Conservation (phyloP, 129 eudicot genomes). For the Scalesia atractyloides region DNA sequence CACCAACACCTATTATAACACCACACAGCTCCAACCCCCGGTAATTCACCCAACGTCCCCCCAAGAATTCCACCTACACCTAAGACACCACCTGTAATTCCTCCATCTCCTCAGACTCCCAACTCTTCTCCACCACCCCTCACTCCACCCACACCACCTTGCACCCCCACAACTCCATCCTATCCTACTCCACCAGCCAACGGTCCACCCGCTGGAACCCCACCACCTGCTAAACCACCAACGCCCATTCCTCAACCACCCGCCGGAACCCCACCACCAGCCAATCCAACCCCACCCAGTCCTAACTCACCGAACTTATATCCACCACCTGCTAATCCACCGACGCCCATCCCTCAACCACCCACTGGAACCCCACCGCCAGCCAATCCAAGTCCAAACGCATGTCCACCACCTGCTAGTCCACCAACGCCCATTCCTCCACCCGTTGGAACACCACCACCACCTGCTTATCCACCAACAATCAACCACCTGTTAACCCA, state of each 20-base stretch:
- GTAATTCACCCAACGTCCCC: constrained; percentile 4
- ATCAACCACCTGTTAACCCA: constrained; percentile 8
- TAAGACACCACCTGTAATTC: not conserved
- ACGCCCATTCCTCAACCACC: no score
- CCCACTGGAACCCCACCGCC: not conserved
- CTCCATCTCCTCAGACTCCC: constrained; percentile 9
- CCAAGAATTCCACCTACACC: not conserved
- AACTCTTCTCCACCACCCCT: not conserved
- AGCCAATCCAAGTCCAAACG: no score
- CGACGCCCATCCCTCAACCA: constrained; percentile 7
- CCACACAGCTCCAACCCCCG: not conserved
- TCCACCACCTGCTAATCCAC: constrained; percentile 4
- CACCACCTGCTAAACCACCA: no score
- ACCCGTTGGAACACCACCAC: not conserved
- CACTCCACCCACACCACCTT: not conserved
- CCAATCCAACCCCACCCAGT: not conserved
- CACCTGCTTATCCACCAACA: not conserved
- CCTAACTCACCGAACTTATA: not conserved
- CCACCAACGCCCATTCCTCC: not conserved
- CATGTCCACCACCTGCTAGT: not conserved
- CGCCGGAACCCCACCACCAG: no score
- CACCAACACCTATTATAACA: no score
- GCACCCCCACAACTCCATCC: no score
- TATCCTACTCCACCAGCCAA: not conserved
- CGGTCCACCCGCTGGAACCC: not conserved